A percentile compares a stretch with the other conserved stretches of the same genome.
phyloP scores from a whole-genome alignment of 768 basidiomycete species.

The Boletus patriciae region DNA sequence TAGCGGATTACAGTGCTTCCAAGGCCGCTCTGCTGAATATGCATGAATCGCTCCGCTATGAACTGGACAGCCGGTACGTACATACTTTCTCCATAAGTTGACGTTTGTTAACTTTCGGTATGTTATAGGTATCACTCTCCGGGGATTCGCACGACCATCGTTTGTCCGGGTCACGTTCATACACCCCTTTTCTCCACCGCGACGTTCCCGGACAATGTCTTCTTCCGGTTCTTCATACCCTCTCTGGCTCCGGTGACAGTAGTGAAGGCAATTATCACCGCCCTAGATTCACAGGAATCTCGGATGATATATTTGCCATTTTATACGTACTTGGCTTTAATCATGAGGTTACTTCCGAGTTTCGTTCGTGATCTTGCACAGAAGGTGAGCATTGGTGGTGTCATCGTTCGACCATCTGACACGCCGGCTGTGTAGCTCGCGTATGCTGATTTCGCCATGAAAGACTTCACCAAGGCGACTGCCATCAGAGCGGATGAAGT shows the following conservation, averaged over 20 bases:
- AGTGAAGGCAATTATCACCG: conserved; percentile 79
- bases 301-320: conserved; percentile 71
- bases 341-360: conserved; percentile 60
- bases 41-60: conserved; percentile 83
- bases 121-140: conserved; percentile 63
- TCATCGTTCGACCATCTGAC: conserved; percentile 9
- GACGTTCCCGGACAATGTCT: conserved; percentile 45
- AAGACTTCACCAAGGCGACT: conserved; percentile 62
- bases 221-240: conserved; percentile 76
- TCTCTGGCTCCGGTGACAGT: conserved; percentile 69
- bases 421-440: conserved; percentile 47
- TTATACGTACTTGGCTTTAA: conserved; percentile 60
- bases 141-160: conserved; percentile 81
- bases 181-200: conserved; percentile 76
- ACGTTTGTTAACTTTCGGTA: neutral
- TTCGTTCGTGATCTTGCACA: conserved; percentile 73
- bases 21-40: conserved; percentile 86
- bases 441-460: conserved; percentile 71
- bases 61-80: conserved; percentile 75
- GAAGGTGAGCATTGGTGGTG: conserved; percentile 50
- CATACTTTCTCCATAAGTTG: neutral
- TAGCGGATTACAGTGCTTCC: conserved; percentile 88
- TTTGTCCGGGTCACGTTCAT: conserved; percentile 76
- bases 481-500: conserved; percentile 59
- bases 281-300: conserved; percentile 79